Conservation (phyloP, 2,329 filamentous ascomycete genomes). For the Pseudophaeomoniella oleicola region DNA sequence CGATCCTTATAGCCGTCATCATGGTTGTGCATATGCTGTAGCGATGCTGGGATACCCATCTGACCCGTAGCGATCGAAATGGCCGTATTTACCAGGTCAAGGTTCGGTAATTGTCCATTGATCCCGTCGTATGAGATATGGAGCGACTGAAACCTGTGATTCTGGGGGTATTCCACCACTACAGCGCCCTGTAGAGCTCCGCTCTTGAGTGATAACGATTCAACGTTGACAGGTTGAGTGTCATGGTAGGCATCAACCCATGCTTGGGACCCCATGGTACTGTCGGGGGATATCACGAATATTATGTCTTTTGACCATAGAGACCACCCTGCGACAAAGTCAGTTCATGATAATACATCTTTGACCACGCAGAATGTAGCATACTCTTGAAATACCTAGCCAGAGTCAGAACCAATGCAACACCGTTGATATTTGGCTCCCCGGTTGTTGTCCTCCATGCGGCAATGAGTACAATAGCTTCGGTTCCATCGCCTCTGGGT, state of each 20-base stretch:
- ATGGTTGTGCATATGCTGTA: conserved; percentile 77
- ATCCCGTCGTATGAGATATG: conserved; percentile 91
- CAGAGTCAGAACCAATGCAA: conserved; percentile 72
- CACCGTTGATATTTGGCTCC: conserved; percentile 70
- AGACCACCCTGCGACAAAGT: conserved; percentile 57
- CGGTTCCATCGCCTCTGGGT: conserved; percentile 86
- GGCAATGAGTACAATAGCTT: conserved; percentile 85
- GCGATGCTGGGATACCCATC: conserved; percentile 71
- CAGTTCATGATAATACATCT: background rate
- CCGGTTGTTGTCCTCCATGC: conserved; percentile 74
- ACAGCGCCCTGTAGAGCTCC: conserved; percentile 85
- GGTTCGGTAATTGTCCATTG: conserved; percentile 88
- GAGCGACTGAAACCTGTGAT: conserved; percentile 69
- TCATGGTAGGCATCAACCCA: conserved; percentile 98
- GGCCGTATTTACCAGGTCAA: conserved; percentile 91
- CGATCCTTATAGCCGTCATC: conserved; percentile 65
- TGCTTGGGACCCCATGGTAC: conserved; percentile 76
- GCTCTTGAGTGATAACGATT: conserved; percentile 73
- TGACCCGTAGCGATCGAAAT: conserved; percentile 77
- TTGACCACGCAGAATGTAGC: conserved; percentile 7
- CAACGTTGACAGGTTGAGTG: conserved; percentile 58
- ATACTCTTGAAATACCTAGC: conserved; percentile 84
- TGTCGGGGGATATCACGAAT: conserved; percentile 76
- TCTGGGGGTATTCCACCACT: conserved; percentile 83
- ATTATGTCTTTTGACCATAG: conserved; percentile 99